phyloP scores from a whole-genome alignment of 106 monocot genomes.

The Apostasia ramifera region DNA sequence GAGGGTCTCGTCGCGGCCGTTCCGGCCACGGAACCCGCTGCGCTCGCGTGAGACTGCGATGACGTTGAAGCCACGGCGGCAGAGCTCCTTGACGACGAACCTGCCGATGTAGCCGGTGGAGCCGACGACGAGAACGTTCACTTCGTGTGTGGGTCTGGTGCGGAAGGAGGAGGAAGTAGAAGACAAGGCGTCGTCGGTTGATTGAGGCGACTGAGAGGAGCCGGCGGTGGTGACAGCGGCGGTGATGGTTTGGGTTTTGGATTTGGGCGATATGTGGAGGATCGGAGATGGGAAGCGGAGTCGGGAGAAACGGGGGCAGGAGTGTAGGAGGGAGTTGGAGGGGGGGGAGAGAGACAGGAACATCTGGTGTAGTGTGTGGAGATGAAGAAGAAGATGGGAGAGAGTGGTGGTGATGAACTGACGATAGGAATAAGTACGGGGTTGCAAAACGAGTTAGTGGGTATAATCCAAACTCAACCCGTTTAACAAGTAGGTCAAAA shows the following conservation, averaged over 20 bases:
- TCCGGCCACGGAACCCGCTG: conserved; percentile 63
- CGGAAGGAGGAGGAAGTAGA: conserved; percentile 22
- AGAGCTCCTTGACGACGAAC: conserved; percentile 82
- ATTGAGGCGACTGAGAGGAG: background rate
- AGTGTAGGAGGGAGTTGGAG: background rate
- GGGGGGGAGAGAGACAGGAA: background rate
- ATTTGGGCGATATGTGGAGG: background rate
- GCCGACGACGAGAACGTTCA: conserved; percentile 68
- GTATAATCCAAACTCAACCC: too few species aligned
- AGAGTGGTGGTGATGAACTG: background rate
- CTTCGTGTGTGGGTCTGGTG: conserved; percentile 19
- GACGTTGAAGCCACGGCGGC: conserved; percentile 66
- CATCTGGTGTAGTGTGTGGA: background rate
- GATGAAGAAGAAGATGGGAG: background rate
- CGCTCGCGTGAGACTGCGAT: conserved; percentile 62
- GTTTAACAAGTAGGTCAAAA: too few species aligned
- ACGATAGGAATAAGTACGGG: background rate
- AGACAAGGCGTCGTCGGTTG: background rate
- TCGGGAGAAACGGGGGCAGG: background rate
- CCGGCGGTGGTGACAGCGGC: background rate
- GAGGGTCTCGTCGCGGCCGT: conserved; percentile 24
- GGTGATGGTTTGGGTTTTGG: conserved; percentile 4
- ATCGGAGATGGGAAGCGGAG: background rate
- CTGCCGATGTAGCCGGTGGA: conserved; percentile 90
- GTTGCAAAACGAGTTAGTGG: background rate